Base-by-base conservation (phyloP, 2,329 filamentous ascomycete species). In the Beauveria sp. region DNA sequence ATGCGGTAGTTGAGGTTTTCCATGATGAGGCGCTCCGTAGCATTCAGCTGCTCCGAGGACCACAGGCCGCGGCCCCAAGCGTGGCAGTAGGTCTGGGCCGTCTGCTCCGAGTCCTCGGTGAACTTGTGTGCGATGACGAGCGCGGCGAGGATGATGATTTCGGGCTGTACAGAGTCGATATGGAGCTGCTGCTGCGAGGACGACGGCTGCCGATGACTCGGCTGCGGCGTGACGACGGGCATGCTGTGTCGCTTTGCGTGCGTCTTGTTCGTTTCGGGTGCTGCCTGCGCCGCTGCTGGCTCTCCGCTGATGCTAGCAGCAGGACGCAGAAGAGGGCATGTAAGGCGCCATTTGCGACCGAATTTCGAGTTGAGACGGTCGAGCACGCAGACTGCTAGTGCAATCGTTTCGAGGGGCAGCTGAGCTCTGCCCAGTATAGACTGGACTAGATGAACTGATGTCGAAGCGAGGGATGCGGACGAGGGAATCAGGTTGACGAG, bases 101-200 rank as follows among this genome's bases (percentile, higher is more conserved):
- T 72, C 63, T 80, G 77, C 66, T 84, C 79, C 56, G 75, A 73
- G 72, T 89, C 86, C 66, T 87, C 82, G 50, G 81, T 77, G 67
- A 88, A 88, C 72, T 89, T 88, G 68, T 79, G 76, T n/a, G 85
- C 84, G 58, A 88, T 82, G 64, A 86, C 76, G 20, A 89, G 74
- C 1, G 85, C 83, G 1, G 80, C 77, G n/a, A 88, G 75, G 56
- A 86, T 77, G 65, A 88, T 84, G 62, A 88, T 69, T 69, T 88
- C 85, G 58, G 85, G 84, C 62, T 75, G 76, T 62, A 88, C 78
- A 14, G 79, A 79, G 72, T 88, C 84, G 70, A 86, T 84, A 71
- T 87, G 82, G 50, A 80, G 73, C 64, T 77, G 75, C 30, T 34
- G 30, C 30, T 14, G 30, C 10, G 1, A 55, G 70, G 69, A 54